These are phyloP conservation scores for Backusella parvicylindrica DNA, from an alignment of 192 early-diverging fungal species.

Conservation along the genomic window DNA sequence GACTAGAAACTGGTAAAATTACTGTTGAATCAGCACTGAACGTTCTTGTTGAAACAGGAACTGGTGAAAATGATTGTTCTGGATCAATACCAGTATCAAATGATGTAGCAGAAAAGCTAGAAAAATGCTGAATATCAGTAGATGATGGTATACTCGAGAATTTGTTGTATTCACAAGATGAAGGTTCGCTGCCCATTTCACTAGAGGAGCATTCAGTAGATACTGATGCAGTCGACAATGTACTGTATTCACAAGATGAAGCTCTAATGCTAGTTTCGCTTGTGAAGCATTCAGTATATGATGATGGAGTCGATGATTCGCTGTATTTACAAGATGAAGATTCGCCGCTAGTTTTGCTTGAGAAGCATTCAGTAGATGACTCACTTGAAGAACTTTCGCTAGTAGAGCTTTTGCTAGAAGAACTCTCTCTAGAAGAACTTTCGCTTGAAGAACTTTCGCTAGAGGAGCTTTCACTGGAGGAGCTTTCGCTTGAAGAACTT, in stretches of 20 bases:
- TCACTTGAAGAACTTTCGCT: background rate
- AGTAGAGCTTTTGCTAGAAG: too few species aligned
- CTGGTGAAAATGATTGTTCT: too few species aligned
- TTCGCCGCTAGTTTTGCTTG: background rate
- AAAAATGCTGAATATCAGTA: too few species aligned
- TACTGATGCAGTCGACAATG: too few species aligned
- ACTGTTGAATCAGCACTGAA: too few species aligned
- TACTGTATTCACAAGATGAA: too few species aligned
- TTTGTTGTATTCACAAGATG: background rate
- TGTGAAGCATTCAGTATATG: too few species aligned
- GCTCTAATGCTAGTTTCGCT: too few species aligned
- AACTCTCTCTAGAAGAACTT: background rate
- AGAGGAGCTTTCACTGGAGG: background rate
- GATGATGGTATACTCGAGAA: background rate
- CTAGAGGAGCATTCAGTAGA: background rate
- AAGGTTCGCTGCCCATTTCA: background rate
- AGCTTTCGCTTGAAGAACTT: background rate
- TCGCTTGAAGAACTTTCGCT: background rate
- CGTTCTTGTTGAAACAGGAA: too few species aligned
- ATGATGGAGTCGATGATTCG: background rate
- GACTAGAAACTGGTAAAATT: too few species aligned
- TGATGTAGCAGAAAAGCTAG: too few species aligned
- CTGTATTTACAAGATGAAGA: background rate
- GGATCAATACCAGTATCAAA: too few species aligned
- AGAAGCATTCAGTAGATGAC: background rate